Conservation (phyloP, 805 yeast species). For the Isabelozyma heimii region DNA sequence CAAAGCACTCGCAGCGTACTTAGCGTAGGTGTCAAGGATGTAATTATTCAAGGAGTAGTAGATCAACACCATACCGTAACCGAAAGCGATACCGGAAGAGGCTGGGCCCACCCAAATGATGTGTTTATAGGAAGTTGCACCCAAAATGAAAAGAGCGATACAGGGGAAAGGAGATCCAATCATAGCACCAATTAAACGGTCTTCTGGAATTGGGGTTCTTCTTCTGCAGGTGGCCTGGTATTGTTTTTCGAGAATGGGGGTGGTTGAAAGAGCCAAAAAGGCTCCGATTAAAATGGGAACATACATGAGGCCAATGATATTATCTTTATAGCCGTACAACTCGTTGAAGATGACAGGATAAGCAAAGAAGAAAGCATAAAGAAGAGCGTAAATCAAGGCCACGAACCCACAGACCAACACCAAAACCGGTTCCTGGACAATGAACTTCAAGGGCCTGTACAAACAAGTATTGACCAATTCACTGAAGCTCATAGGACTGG, state of each 20-base stretch:
- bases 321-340: conserved; percentile 74
- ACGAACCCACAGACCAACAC: conserved; percentile 83
- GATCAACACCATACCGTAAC: conserved; percentile 60
- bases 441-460: conserved; percentile 75
- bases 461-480: conserved; percentile 75
- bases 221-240: conserved; percentile 51
- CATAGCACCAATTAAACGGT: conserved; percentile 77
- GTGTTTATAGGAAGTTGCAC: conserved; percentile 71
- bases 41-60: conserved; percentile 68
- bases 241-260: conserved; percentile 66
- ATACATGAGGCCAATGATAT: conserved; percentile 79
- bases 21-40: conserved; percentile 85
- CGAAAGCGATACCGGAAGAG: conserved; percentile 56
- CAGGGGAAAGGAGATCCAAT: conserved; percentile 82
- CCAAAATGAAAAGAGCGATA: conserved; percentile 72
- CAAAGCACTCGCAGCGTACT: conserved; percentile 75
- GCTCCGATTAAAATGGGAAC: conserved; percentile 93
- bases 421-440: conserved; percentile 78
- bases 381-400: conserved; percentile 83
- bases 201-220: conserved; percentile 74
- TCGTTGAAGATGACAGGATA: conserved; percentile 85
- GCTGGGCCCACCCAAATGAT: conserved; percentile 68
- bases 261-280: conserved; percentile 63
- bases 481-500: conserved; percentile 62
- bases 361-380: conserved; percentile 93